phyloP scores from a whole-genome alignment of 2,329 filamentous ascomycete genomes.

The Aspergillus proliferans region DNA sequence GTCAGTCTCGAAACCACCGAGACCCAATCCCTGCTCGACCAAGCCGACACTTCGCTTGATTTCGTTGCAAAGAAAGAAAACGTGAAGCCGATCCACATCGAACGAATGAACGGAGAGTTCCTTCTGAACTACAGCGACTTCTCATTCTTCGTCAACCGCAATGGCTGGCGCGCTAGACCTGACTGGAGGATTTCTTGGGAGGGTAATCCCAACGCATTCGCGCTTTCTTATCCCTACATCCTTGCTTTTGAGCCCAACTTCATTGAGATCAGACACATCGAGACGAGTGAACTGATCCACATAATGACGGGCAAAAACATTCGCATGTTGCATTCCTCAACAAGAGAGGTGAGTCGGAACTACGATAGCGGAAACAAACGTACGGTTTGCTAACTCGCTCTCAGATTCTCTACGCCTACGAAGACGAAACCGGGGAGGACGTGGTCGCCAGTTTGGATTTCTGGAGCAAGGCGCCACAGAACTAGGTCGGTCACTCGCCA shows the following conservation, averaged over 20 bases:
- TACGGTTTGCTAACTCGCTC: slow-evolving; percentile 18
- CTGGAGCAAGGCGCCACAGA: slow-evolving; percentile 60
- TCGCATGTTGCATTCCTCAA: slow-evolving; percentile 93
- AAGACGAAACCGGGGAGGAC: slow-evolving; percentile 90
- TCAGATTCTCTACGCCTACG: slow-evolving; percentile 94
- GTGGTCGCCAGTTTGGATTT: slow-evolving; percentile 94
- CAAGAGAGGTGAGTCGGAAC: slow-evolving; percentile 69
- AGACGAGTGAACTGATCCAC: slow-evolving; percentile 83
- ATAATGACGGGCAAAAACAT: slow-evolving; percentile 96
- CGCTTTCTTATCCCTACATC: slow-evolving; percentile 93
- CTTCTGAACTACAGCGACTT: slow-evolving; percentile 97
- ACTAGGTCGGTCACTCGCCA: slow-evolving; percentile 15
- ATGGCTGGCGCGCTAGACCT: slow-evolving; percentile 90
- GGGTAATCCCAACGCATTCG: slow-evolving; percentile 84
- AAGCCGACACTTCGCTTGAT: slow-evolving; percentile 95
- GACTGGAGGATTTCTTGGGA: slow-evolving; percentile 99
- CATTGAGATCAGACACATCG: slow-evolving; percentile 92
- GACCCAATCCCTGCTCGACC: slow-evolving; percentile 91
- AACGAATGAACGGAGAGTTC: slow-evolving; percentile 94
- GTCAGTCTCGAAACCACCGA: slow-evolving; percentile 96
- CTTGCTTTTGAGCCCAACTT: slow-evolving; percentile 96
- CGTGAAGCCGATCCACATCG: slow-evolving; percentile 92
- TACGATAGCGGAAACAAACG: not conserved
- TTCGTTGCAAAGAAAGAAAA: slow-evolving; percentile 93
- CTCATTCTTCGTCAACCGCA: slow-evolving; percentile 98